Conservation (phyloP, 2,329 filamentous ascomycete genomes). For the Aspergillus fijiensis region DNA sequence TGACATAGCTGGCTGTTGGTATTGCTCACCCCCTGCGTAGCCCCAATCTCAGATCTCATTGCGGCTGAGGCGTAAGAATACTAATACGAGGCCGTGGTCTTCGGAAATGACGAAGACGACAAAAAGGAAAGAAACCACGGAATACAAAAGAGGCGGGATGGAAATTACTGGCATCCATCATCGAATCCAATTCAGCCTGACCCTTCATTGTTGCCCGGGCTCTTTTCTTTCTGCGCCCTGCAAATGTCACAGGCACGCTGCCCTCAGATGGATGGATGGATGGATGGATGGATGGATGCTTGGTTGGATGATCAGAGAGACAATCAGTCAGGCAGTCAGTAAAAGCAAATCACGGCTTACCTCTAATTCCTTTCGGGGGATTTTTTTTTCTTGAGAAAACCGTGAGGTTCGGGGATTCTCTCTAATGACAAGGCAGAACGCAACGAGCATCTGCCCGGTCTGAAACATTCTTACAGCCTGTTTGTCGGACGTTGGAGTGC, state of each 20-base stretch:
- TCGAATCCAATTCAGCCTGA: neutral
- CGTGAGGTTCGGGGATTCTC: conserved; percentile 1
- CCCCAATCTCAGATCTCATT: conserved; percentile 2
- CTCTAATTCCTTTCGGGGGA: neutral
- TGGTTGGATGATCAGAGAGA: neutral
- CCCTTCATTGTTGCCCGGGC: neutral
- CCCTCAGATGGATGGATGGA: neutral
- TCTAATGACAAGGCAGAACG: conserved; percentile 13
- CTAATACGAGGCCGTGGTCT: conserved; percentile 1
- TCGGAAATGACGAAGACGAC: neutral
- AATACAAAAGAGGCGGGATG: neutral
- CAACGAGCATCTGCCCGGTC: conserved; percentile 8
- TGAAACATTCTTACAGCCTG: conserved; percentile 10
- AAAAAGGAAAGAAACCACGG: neutral
- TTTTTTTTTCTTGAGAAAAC: neutral
- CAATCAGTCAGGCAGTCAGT: no score
- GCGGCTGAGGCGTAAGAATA: conserved; percentile 1
- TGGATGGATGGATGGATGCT: no score
- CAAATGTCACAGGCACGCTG: neutral
- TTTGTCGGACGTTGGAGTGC: conserved; percentile 1
- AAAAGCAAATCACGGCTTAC: neutral
- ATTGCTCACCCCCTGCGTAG: neutral
- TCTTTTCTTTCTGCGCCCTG: neutral
- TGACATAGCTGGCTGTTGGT: neutral
- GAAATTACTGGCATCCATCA: no score